Base-by-base conservation (phyloP, 2,329 filamentous ascomycete genomes). In the Fusarium veterinarium region DNA sequence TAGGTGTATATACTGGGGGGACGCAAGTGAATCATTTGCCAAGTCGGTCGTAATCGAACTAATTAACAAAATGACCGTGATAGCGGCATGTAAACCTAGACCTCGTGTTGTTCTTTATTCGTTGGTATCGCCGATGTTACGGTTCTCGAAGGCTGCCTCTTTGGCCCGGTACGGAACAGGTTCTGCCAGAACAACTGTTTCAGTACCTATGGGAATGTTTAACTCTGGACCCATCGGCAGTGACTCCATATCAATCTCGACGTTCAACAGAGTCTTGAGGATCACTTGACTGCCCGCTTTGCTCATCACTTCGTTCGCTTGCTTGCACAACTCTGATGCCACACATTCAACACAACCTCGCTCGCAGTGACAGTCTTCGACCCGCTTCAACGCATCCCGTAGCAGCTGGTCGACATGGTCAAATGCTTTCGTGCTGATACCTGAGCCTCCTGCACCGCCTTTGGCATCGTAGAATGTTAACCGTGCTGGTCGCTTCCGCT, bases 381-480 rank as follows among this genome's bases (percentile, higher is more conserved):
- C 91, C 12, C 96, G 87, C 63, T 90, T 86, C 41, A 96, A 87
- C 0, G 95, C 95, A 78, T 95, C 92, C 25, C 84, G 84, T 2
- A 98, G 86, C 38, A 98, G 84, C 38, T 92, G 80, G 77, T 97
- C 94, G 25, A 97, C 87, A 78, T 97, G 97, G 77, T 98, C 95
- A 77, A 98, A 98, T 0, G 95, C 95, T 79, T 97, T 98, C 42
- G 92, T 93, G 69, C 92, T 94, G 75, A 98, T 97, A 0, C 96
- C 96, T 0, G 90, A 92, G 0, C 95, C 95, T 46, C 90, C 89
- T 0, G 92, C 88, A 0, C 95, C 95, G 12, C 96, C 96, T 81
- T 97, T 97, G 6, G 94, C 92, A 80, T 98, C 96, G 82, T 98
- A 99, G 78, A 99, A 97, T 0, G 94, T 97, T 52, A 99, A 83